Evolutionary conservation across 148 eudicot genomes (phyloP).

Genomic region (Silene latifolia): DNA sequence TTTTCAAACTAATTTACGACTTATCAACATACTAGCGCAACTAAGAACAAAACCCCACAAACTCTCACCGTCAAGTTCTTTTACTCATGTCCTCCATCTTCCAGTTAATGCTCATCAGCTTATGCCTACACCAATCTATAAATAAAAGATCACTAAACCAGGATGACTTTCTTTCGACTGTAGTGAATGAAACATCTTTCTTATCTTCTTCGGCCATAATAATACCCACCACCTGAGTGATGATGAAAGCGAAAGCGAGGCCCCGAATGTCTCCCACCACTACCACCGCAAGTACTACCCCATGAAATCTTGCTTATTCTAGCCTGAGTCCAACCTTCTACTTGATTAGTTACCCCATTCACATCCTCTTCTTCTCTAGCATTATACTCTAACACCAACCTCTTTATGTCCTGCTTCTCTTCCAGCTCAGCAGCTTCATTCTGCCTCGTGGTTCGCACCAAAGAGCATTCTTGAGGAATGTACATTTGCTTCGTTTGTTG

Average conservation of each 20-base stretch:
- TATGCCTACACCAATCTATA: background rate
- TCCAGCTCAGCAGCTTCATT: slow-evolving; percentile 98
- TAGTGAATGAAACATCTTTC: background rate
- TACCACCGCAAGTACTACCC: slow-evolving; percentile 68
- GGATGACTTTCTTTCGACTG: background rate
- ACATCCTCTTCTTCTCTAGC: slow-evolving; percentile 95
- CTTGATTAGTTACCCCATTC: slow-evolving; percentile 49
- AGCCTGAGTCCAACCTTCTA: slow-evolving; percentile 50
- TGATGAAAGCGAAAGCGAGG: slow-evolving; percentile 67
- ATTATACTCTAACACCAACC: slow-evolving; percentile 87
- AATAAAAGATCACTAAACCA: background rate
- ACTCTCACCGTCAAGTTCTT: background rate
- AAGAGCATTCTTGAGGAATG: slow-evolving; percentile 89
- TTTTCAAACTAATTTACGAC: background rate
- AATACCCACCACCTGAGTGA: slow-evolving; percentile 64
- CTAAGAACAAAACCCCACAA: background rate
- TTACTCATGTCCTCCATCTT: background rate
- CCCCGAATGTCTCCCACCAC: slow-evolving; percentile 53
- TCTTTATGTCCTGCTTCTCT: slow-evolving; percentile 95
- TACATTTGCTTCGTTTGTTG: slow-evolving; percentile 88
- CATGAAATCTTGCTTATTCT: slow-evolving; percentile 48
- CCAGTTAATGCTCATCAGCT: background rate
- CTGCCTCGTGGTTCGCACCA: slow-evolving; percentile 86
- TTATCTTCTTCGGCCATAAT: slow-evolving; percentile 68
- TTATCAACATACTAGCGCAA: background rate